A percentile compares a stretch with the other conserved stretches of the same genome.
phyloP scores from a whole-genome alignment of 768 basidiomycete species.

The Leccinum subgranulosum region DNA sequence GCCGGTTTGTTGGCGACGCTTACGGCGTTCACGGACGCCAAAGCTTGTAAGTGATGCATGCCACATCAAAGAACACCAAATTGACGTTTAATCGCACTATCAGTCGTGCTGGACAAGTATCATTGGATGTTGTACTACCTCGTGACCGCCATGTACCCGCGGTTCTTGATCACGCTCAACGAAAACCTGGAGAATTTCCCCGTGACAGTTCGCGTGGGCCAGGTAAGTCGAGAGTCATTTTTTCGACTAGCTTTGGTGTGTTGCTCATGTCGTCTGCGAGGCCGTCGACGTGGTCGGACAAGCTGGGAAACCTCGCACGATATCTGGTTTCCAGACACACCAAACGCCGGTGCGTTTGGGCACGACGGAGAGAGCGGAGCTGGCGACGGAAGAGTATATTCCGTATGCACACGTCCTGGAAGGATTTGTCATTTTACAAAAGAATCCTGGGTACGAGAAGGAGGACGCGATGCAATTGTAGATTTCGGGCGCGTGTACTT shows the following conservation, averaged over 20 bases:
- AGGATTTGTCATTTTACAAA: conserved; percentile 87
- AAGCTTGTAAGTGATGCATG: conserved; percentile 67
- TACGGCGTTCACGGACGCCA: conserved; percentile 91
- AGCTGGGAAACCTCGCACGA: background rate
- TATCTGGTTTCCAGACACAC: conserved; percentile 77
- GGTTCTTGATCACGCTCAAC: conserved; percentile 96
- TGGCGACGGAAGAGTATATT: conserved; percentile 96
- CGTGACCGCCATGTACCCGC: conserved; percentile 94
- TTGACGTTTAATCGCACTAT: conserved; percentile 1
- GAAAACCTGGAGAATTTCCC: conserved; percentile 84
- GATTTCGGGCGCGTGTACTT: conserved; percentile 8
- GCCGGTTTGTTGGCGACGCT: conserved; percentile 87
- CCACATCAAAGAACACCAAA: background rate
- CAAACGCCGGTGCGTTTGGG: conserved; percentile 94
- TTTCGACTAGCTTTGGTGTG: background rate
- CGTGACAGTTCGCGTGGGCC: conserved; percentile 93
- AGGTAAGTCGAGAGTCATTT: conserved; percentile 43
- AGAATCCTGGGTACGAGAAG: conserved; percentile 88
- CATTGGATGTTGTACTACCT: conserved; percentile 99
- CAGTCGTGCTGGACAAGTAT: conserved; percentile 92
- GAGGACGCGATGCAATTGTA: conserved; percentile 84
- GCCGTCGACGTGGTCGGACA: conserved; percentile 84
- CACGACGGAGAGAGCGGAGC: conserved; percentile 90
- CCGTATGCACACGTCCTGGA: conserved; percentile 88
- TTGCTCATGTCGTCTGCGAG: conserved; percentile 33